Base-by-base conservation (phyloP, 192 early-diverging fungal species). In the Pilobolus umbonatus region DNA sequence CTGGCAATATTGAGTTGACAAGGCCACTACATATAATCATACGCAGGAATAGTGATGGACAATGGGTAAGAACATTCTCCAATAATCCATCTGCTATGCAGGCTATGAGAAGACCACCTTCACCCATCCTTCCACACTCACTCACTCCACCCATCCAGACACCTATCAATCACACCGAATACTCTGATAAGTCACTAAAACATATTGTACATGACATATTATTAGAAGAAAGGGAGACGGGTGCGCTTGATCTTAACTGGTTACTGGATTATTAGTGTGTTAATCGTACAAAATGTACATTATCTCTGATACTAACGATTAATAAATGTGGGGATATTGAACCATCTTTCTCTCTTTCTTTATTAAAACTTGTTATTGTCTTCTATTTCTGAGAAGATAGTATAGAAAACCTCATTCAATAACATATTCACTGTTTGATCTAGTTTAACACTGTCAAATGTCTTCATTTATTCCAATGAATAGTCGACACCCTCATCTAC, bases 231-330 rank as follows among this genome's bases (percentile, higher is more conserved):
- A 61, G 62, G 26, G 60, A 68, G 1, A 39, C 34, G 14, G 66
- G 66, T 24, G 36, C 48, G 1, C 34, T 56, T 15, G 66, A 68
- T 34, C 22, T 68, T 14, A 32, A 36, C 22, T 68, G 66, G 66
- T 43, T 68, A 30, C 62, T 56, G 29, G 62, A 64, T 21, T 55
- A 61, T 36, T 55, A 42, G n/a, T n/a, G n/a, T n/a, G n/a, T n/a
- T n/a, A n/a, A n/a, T n/a, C n/a, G n/a, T n/a, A n/a, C n/a, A n/a
- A n/a, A n/a, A n/a, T n/a, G n/a, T n/a, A n/a, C n/a, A n/a, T n/a
- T n/a, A n/a, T n/a, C n/a, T n/a, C n/a, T n/a, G n/a, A n/a, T n/a
- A n/a, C n/a, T n/a, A n/a, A n/a, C n/a, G n/a, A n/a, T n/a, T n/a
- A n/a, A n/a, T n/a, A n/a, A n/a, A n/a, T n/a, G n/a, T n/a, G n/a